Evolutionary conservation across 306 rosid genomes (phyloP).

Genomic region (Malus asiatica): DNA sequence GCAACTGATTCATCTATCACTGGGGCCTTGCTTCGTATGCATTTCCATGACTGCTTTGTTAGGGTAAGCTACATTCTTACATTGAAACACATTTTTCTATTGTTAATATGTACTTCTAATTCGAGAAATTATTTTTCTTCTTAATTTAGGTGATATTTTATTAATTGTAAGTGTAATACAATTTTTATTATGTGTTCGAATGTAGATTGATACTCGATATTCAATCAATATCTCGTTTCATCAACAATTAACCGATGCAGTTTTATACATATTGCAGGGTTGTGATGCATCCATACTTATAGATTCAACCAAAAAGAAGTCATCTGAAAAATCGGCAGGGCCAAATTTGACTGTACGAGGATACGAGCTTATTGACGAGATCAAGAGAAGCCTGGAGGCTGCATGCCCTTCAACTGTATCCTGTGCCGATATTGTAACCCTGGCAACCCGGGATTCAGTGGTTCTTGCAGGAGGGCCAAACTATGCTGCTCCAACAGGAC

Average conservation of each 20-base stretch:
- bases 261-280: slow-evolving; percentile 21
- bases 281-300: slow-evolving; percentile 59
- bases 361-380: slow-evolving; percentile 37
- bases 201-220: background rate
- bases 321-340: slow-evolving; percentile 19
- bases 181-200: background rate
- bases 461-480: slow-evolving; percentile 43
- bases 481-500: slow-evolving; percentile 37
- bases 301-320: slow-evolving; percentile 17
- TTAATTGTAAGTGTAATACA: background rate
- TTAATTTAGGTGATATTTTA: background rate
- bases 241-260: background rate
- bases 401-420: slow-evolving; percentile 51
- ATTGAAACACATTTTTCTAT: background rate
- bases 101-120: background rate
- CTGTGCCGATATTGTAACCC: slow-evolving; percentile 52
- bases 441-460: slow-evolving; percentile 46
- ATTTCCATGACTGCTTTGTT: slow-evolving; percentile 25
- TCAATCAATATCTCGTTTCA: background rate
- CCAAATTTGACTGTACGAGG: slow-evolving; percentile 33
- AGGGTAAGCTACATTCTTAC: no score
- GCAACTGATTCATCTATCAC: slow-evolving; percentile 27
- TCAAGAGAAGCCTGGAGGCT: slow-evolving; percentile 30
- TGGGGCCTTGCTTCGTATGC: slow-evolving; percentile 48
- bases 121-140: background rate